Conservation (phyloP, 345 rosid species). For the Bretschneidera sinensis region DNA sequence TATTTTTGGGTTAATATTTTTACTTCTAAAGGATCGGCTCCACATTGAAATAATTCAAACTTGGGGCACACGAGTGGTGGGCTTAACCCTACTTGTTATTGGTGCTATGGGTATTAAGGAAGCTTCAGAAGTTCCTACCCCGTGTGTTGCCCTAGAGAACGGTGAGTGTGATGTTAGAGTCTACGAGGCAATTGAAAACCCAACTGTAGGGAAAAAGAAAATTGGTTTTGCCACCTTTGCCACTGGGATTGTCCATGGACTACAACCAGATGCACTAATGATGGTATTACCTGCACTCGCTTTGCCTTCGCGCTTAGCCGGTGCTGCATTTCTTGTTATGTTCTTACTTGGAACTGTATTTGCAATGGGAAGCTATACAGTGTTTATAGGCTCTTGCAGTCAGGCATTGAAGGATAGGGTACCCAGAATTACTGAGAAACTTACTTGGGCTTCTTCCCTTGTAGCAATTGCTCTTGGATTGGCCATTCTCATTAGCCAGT, state of each 20-base stretch:
- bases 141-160: conserved; percentile 74
- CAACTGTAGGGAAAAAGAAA: conserved; percentile 62
- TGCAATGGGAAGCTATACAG: conserved; percentile 97
- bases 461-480: conserved; percentile 82
- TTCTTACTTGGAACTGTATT: conserved; percentile 83
- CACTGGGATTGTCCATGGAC: conserved; percentile 85
- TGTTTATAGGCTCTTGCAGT: conserved; percentile 83
- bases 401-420: conserved; percentile 76
- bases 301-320: conserved; percentile 80
- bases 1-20: conserved; percentile 75
- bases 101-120: conserved; percentile 89
- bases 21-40: conserved; percentile 77
- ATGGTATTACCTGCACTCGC: conserved; percentile 94
- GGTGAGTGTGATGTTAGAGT: conserved; percentile 58
- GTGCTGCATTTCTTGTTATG: conserved; percentile 87
- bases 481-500: conserved; percentile 81
- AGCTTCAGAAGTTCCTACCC: conserved; percentile 74
- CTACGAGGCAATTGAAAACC: conserved; percentile 45
- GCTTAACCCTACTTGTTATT: conserved; percentile 68
- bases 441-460: conserved; percentile 92
- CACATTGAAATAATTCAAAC: conserved; percentile 75
- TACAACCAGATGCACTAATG: conserved; percentile 96
- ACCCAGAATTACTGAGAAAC: conserved; percentile 91
- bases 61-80: conserved; percentile 95
- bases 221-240: conserved; percentile 92